Base-by-base conservation (phyloP, 2,329 filamentous ascomycete genomes). In the Fusarium brachygibbosum region DNA sequence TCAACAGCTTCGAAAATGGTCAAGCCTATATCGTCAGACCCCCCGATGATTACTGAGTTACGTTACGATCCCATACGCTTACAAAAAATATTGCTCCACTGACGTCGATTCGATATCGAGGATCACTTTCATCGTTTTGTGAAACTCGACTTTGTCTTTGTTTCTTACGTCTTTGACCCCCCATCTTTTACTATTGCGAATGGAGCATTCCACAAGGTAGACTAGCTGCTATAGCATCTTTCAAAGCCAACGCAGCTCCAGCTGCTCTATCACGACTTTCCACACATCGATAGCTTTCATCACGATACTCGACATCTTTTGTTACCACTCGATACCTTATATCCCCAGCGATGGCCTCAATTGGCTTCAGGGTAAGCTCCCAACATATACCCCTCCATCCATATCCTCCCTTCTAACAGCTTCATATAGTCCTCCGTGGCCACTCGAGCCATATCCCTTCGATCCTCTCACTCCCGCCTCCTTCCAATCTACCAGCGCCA, bases 311-410 rank as follows among this genome's bases (percentile, higher is more conserved):
- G 44, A 6, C 44, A 34, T 45, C 19, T 41, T 50, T 11, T 29
- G 8, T 28, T 50, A 38, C 6, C 8, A 28, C 8, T 16, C 8
- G 21, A 44, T 28, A 31, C 25, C 25, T 25, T 1, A 25, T 11
- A 37, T 21, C 29, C 44, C 23, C 31, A 42, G 58, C 17, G 42
- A 75, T 75, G 73, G 66, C 70, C 48, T 65, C 65, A 53, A 52
- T 75, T 60, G 68, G 73, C 44, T 58, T 74, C 17, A 66, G 73
- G 73, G 73, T 75, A 58, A 59, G 69, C 60, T 66, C 42, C 28
- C n/a, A 9, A 16, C 9, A 5, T 5, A 28, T 21, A 11, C 25
- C 17, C 16, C 32, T 54, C 58, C 37, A 34, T 41, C 6, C 6
- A 0, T 5, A 11, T 2, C 34, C 16, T 28, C 35, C 28, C 28